phyloP scores from a whole-genome alignment of 352 stramenopile genomes.

The Phytophthora boehmeriae region DNA sequence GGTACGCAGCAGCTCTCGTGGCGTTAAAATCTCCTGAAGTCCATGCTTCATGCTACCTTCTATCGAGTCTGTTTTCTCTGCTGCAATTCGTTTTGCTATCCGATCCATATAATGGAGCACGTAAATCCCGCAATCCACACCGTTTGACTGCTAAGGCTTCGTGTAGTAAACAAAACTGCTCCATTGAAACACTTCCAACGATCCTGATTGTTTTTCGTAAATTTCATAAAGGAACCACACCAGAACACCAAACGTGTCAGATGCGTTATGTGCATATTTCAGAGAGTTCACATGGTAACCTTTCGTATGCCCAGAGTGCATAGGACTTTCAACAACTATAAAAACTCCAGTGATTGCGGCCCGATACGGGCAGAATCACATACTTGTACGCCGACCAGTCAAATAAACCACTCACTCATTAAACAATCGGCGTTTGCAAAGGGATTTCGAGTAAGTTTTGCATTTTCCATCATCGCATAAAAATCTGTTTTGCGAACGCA shows the following conservation, averaged over 20 bases:
- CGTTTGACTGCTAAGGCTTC: constrained; percentile 10
- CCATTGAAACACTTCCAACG: neutral
- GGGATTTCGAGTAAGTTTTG: neutral
- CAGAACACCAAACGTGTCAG: neutral
- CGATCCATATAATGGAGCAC: constrained; percentile 4
- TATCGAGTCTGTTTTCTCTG: neutral
- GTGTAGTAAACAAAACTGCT: neutral
- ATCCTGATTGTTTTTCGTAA: neutral
- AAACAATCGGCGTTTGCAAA: neutral
- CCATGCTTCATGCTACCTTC: neutral
- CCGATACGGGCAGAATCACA: neutral
- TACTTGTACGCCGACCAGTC: neutral
- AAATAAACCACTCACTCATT: neutral
- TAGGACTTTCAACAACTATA: neutral
- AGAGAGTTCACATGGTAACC: neutral
- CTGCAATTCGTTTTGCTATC: constrained; percentile 3
- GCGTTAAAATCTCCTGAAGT: neutral
- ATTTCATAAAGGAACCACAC: neutral
- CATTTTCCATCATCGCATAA: neutral
- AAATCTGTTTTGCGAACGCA: too few species aligned
- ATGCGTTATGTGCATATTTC: neutral
- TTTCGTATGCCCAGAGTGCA: neutral
- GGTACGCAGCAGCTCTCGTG: neutral
- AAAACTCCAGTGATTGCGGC: neutral
- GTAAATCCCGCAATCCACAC: constrained; percentile 4